Evolutionary conservation across 2,329 filamentous ascomycete species (phyloP), one percentile per base, ranked within the genome.

Genomic region (Xylariaceae sp.): DNA sequence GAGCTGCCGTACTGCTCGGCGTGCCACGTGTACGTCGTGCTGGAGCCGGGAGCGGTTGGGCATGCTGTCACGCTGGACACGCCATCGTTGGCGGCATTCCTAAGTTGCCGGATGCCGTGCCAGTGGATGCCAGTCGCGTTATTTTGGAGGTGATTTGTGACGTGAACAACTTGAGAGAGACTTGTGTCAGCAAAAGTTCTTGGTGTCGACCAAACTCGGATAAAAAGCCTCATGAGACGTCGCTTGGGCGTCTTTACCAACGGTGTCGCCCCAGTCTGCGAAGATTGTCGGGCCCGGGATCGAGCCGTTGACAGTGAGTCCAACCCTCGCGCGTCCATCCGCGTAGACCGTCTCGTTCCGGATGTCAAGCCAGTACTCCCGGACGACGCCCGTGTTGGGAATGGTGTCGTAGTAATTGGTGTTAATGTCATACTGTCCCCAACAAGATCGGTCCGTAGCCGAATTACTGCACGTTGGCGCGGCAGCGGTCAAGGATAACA

Each of bases 51-150:
- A 6, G 47, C 47, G 7, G 49, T 46, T 1, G 51, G 51, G 17
- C 51, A 53, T 40, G 49, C 39, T 2, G 39, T 41, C 17, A 49
- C 39, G 3, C 22, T 41, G 3, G 49, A 31, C 3, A 48, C 49
- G 14, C 49, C 45, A 42, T 52, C 45, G 27, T 40, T 11, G 18
- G 18, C 39, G 39, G 5, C 17, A 9, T 36, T 36, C 5, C 10
- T 36, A 4, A 36, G 15, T 60, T 85, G 80, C 6, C 78, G 75
- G 32, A 86, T 67, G 15, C 81, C 83, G 58, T 86, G 82, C 71
- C 76, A 85, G 59, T 86, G 82, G 22, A 85, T 76, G 11, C 72
- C 73, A 7, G 80, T 85, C 39, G 81, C 80, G 53, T 85, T 85
- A 30, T 58, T 58, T 52, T 72, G 67, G 66, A 66, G 74, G 46